Percentiles rank a stretch among this genome's conserved stretches.
Evolutionary conservation across 768 basidiomycete species (phyloP).

Genomic region (Roridomyces roridus): DNA sequence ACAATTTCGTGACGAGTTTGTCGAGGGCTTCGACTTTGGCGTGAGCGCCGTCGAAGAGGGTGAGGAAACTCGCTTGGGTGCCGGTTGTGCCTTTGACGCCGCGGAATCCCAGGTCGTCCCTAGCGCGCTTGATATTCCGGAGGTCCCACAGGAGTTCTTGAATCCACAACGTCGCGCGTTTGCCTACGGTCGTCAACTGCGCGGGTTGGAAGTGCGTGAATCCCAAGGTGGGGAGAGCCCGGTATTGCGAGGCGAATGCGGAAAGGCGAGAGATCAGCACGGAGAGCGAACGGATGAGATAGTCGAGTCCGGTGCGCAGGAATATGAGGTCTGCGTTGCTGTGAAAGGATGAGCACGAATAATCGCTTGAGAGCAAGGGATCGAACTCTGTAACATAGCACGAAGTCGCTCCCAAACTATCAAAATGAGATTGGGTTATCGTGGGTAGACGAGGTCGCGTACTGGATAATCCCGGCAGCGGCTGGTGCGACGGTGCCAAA

Average conservation of each 20-base stretch:
- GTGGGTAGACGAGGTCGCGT: slow-evolving; percentile 30
- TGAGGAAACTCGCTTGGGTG: slow-evolving; percentile 94
- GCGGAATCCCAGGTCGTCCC: slow-evolving; percentile 94
- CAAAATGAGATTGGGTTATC: neutral
- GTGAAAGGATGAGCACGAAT: slow-evolving; percentile 5
- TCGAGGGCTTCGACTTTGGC: slow-evolving; percentile 93
- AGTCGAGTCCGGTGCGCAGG: slow-evolving; percentile 83
- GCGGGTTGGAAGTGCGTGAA: slow-evolving; percentile 99
- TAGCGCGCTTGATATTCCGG: slow-evolving; percentile 86
- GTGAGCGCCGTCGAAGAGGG: slow-evolving; percentile 95
- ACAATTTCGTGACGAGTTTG: slow-evolving; percentile 85
- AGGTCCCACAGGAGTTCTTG: slow-evolving; percentile 98
- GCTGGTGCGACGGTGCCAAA: slow-evolving; percentile 94
- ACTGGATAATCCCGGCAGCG: slow-evolving; percentile 97
- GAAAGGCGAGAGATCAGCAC: slow-evolving; percentile 90
- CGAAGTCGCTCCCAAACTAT: slow-evolving; percentile 94
- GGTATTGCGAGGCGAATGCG: slow-evolving; percentile 82
- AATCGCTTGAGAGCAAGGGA: slow-evolving; percentile 15
- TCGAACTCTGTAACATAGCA: slow-evolving; percentile 98
- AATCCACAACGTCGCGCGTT: slow-evolving; percentile 95
- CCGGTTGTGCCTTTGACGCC: slow-evolving; percentile 99
- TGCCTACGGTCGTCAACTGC: slow-evolving; percentile 97
- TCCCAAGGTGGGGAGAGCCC: slow-evolving; percentile 90
- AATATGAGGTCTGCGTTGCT: slow-evolving; percentile 99
- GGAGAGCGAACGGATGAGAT: slow-evolving; percentile 87